Base-by-base conservation (phyloP, 192 early-diverging fungal genomes). In the Coemansia sp. region DNA sequence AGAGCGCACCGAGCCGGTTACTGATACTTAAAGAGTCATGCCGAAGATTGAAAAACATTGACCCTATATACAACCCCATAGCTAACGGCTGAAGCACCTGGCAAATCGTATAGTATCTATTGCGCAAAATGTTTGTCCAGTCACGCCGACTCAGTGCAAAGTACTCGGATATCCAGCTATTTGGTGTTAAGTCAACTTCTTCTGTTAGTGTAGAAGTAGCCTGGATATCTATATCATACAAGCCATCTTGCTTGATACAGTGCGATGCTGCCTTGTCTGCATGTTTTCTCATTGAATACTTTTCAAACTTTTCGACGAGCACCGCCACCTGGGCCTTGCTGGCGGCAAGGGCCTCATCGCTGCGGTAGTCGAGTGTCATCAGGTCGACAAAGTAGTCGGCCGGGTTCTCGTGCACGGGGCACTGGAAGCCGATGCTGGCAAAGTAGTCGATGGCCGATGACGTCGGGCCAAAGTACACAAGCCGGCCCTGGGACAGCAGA, bases 311-410 rank as follows among this genome's bases (percentile, higher is more conserved):
- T 19, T 60, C 48, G 10, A 60, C 58, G 36, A 83, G 53, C 9
- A 18, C 42, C 0, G 50, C 46, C 13, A 83, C 64, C 2, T 77
- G 72, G 17, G 43, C 39, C 9, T 55, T 55, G 41, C 74, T 78
- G 5, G 50, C 50, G 3, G 22, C 46, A 23, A 68, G 46, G 10
- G 53, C 39, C 41, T 69, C 72, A 0, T 60, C 50, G 43, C 50
- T 60, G 46, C 63, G 60, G 38, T 78, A 67, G 53, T 81, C 68
- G 19, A 79, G 43, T 26, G 74, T 83, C 71, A 80, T 67, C 22
- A 87, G 58, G 41, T 88, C 83, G 38, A 90, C 60, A 53, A 86
- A 70, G 55, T 80, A 81, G 55, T 90, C 88, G 6, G 88, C 87
- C 0, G 86, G 78, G 49, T 89, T 87, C 53, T 85, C 86, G 29